These are phyloP conservation scores for Carex pumila DNA, from an alignment of 176 grass and related monocot species.

Conservation along the genomic window DNA sequence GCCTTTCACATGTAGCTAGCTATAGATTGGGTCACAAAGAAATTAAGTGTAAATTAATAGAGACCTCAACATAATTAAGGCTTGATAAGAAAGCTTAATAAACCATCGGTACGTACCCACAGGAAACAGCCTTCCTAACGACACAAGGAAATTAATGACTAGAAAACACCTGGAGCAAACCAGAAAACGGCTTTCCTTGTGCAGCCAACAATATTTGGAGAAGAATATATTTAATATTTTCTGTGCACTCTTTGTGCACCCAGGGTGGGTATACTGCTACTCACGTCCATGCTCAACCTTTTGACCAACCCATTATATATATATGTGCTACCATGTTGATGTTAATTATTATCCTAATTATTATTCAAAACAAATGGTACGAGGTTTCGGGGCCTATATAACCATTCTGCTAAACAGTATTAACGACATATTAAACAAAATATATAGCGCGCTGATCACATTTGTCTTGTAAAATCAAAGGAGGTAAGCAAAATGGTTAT, in stretches of 20 bases:
- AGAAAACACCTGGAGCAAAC: not conserved
- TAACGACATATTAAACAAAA: not conserved
- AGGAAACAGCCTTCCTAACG: not conserved
- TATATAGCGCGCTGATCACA: too few relatives aligned
- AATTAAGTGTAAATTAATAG: not conserved
- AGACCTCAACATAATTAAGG: not conserved
- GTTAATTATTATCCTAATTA: not conserved
- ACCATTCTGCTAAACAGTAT: not conserved
- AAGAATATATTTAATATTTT: not conserved
- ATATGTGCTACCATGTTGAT: not conserved
- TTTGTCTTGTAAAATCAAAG: not conserved
- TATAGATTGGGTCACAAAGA: not conserved
- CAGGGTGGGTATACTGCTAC: not conserved
- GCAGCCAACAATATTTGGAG: not conserved
- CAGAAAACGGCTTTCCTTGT: not conserved
- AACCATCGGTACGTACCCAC: conserved; percentile 6
- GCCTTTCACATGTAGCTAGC: not conserved
- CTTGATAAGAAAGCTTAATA: not conserved
- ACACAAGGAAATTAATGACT: not conserved
- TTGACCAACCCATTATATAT: not conserved
- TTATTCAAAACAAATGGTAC: not conserved
- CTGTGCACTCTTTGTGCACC: not conserved
- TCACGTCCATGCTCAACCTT: not conserved
- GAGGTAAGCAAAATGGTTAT: conserved; percentile 2
- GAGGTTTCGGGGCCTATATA: not conserved